Evolutionary conservation across 345 rosid genomes (phyloP), one percentile per base, ranked within the genome.

Genomic region (Cochlearia excelsa): DNA sequence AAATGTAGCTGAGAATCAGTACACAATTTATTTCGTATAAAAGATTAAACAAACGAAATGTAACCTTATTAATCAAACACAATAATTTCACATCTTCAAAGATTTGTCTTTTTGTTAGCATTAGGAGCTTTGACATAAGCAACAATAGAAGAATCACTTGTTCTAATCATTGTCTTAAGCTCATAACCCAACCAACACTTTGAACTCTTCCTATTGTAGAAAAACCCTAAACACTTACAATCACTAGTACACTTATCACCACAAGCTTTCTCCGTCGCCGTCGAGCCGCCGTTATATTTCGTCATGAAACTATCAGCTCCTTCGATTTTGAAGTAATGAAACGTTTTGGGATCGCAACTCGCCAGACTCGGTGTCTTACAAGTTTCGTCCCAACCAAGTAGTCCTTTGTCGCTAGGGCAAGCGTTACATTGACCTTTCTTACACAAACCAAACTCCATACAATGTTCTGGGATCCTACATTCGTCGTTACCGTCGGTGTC

Each of bases 131-230:
- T 72, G 10, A 72, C 66, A 26, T 72, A 72, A 54, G 71, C 76
- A 47, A 72, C 58, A 1, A 64, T 23, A 4, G 68, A 54, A 16
- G 63, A 6, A 66, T 72, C 68, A 7, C 63, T 58, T 9, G 67
- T 66, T 40, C 66, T 48, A 34, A 38, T 72, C 42, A 85, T 42
- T 9, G 93, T 85, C 61, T 50, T 81, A 35, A 83, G 59, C 50
- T 85, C 93, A 42, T 81, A 72, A 57, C 84, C 78, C 47, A 77
- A 57, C 93, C 85, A 83, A 48, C 87, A 83, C 74, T 11, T 79
- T 0, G 75, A 78, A 11, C 69, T 60, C 30, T 77, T 72, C 41
- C 56, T 71, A 28, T 71, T 72, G 63, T 79, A 83, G 48, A 83
- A 85, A 9, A 80, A 81, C 1, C 92, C 86, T 72, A 77, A 62